phyloP scores from a whole-genome alignment of 169 alveolate species.

The Babesia gibsoni region DNA sequence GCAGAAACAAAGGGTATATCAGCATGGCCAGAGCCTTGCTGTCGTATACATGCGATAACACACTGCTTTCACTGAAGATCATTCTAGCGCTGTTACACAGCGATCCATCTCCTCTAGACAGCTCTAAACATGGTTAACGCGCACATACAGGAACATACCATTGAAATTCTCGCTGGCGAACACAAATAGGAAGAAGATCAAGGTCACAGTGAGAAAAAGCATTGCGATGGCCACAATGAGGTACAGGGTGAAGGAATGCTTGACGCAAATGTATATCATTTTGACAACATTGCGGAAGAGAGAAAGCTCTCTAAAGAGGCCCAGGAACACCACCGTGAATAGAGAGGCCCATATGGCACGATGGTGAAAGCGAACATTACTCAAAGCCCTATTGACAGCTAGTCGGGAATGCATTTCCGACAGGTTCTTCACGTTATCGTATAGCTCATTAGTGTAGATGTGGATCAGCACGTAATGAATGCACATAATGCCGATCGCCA shows the following conservation, averaged over 20 bases:
- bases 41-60: slow-evolving; percentile 22
- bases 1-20: slow-evolving; percentile 31
- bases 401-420: neutral
- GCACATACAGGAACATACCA: slow-evolving; percentile 8
- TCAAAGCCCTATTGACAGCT: neutral
- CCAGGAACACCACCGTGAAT: neutral
- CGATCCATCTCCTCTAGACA: slow-evolving; percentile 22
- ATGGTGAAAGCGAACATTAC: neutral
- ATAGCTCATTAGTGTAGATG: neutral
- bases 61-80: slow-evolving; percentile 8
- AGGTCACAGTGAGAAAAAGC: neutral
- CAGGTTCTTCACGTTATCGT: neutral
- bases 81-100: slow-evolving; percentile 9
- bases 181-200: slow-evolving; percentile 26
- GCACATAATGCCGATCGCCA: slow-evolving; percentile 8
- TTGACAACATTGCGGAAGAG: neutral
- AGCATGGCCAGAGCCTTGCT: slow-evolving; percentile 13
- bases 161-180: slow-evolving; percentile 34
- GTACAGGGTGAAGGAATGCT: neutral
- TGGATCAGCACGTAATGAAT: neutral
- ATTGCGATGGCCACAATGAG: neutral
- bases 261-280: neutral
- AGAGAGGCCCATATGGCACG: neutral
- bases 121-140: neutral
- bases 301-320: neutral